A percentile compares a stretch with the other conserved stretches of the same genome.
Evolutionary conservation across 208 protist species (phyloP).

Genomic region (Pavlovales sp.): DNA sequence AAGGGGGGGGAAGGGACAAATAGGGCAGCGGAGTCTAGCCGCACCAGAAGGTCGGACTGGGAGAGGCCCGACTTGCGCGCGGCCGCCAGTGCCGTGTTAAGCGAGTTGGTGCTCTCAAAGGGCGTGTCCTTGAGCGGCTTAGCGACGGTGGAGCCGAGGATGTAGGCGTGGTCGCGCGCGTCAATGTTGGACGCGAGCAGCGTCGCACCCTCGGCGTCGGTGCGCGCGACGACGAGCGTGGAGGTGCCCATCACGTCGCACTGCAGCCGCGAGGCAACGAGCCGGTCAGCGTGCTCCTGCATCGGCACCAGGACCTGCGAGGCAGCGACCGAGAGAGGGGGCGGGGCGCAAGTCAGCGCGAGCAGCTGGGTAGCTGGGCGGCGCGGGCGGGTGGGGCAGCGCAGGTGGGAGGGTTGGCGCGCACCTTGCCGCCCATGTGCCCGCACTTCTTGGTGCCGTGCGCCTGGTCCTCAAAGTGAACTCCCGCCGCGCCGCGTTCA

Average conservation of each 20-base stretch:
- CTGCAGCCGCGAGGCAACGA: slow-evolving; percentile 67
- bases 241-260: slow-evolving; percentile 69
- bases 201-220: slow-evolving; percentile 72
- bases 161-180: slow-evolving; percentile 71
- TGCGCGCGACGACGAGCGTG: slow-evolving; percentile 70
- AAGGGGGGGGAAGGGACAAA: too few relatives aligned
- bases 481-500: slow-evolving; percentile 71
- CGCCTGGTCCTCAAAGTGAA: slow-evolving; percentile 79
- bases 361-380: too few relatives aligned
- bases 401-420: too few relatives aligned
- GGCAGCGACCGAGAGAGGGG: too few relatives aligned
- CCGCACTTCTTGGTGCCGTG: slow-evolving; percentile 76
- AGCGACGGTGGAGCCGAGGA: slow-evolving; percentile 64
- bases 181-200: slow-evolving; percentile 72
- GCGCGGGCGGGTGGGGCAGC: background rate
- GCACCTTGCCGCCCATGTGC: slow-evolving; percentile 62
- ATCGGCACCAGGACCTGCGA: slow-evolving; percentile 64
- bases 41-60: background rate
- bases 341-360: too few relatives aligned
- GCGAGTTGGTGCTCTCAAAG: background rate
- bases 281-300: slow-evolving; percentile 66
- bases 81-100: slow-evolving; percentile 42
- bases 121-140: slow-evolving; percentile 36
- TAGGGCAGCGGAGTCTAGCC: too few relatives aligned
- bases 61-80: background rate